A percentile compares a stretch with the other conserved stretches of the same genome.
Evolutionary conservation across 805 yeast species (phyloP).

Genomic region (Martiniozyma abietophila): DNA sequence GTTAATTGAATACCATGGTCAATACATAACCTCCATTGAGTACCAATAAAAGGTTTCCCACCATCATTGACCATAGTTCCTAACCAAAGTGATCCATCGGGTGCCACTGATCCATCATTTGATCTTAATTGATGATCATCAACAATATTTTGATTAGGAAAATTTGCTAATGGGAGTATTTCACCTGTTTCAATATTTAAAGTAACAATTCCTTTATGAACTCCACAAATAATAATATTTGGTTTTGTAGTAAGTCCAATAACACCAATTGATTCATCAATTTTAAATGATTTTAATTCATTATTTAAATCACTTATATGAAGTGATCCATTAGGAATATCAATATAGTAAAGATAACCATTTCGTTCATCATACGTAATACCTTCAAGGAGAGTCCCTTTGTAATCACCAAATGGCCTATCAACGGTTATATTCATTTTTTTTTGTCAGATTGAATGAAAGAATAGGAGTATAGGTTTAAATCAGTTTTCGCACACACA

Average conservation of each 20-base stretch:
- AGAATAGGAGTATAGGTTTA: too few relatives aligned
- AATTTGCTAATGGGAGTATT: constrained; percentile 31
- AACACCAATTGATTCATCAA: constrained; percentile 52
- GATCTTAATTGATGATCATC: constrained; percentile 39
- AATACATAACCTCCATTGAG: constrained; percentile 33
- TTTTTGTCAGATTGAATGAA: too few relatives aligned
- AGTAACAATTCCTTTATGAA: constrained; percentile 53
- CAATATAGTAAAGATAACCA: constrained; percentile 43
- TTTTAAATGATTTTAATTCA: constrained; percentile 26
- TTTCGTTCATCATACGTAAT: constrained; percentile 51
- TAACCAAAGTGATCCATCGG: constrained; percentile 66
- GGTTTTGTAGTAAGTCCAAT: constrained; percentile 55
- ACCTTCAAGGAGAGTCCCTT: constrained; percentile 54
- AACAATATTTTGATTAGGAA: constrained; percentile 28
- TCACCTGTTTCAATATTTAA: constrained; percentile 34
- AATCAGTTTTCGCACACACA: too few relatives aligned
- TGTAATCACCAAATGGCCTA: constrained; percentile 20
- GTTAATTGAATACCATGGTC: constrained; percentile 23
- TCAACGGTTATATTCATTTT: constrained; percentile 5
- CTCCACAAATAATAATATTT: constrained; percentile 49
- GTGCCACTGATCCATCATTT: constrained; percentile 78
- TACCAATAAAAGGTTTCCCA: constrained; percentile 36
- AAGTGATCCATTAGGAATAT: constrained; percentile 33
- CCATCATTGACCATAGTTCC: constrained; percentile 56
- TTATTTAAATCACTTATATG: constrained; percentile 15